Percentiles rank a stretch among this genome's conserved stretches.
Evolutionary conservation across 805 yeast genomes (phyloP).

Genomic region (Yarrowia alimentaria): DNA sequence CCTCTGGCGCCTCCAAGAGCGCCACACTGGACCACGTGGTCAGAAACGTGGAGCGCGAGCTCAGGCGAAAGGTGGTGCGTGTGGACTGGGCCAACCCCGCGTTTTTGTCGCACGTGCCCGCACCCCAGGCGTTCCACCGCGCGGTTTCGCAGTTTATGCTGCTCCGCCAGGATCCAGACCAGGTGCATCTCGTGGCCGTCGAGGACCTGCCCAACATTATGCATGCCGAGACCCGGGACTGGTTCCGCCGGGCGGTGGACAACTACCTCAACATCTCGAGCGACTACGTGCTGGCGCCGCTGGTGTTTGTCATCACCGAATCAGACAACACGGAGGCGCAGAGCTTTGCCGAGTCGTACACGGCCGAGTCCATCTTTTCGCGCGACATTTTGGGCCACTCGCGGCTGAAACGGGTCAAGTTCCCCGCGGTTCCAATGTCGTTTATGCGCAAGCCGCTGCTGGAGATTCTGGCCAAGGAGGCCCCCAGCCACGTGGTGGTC

Average conservation of each 20-base stretch:
- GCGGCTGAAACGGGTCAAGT: neutral
- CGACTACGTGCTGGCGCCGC: neutral
- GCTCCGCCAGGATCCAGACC: slow-evolving; percentile 11
- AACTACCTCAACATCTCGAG: slow-evolving; percentile 1
- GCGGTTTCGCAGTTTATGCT: slow-evolving; percentile 17
- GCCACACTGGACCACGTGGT: slow-evolving; percentile 7
- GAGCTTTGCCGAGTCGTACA: slow-evolving; percentile 11
- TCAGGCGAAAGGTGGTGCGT: neutral
- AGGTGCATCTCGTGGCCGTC: neutral
- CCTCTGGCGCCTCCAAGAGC: slow-evolving; percentile 12
- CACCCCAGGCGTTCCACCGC: slow-evolving; percentile 1
- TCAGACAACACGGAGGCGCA: slow-evolving; percentile 6
- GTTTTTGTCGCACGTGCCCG: neutral
- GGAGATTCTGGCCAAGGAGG: slow-evolving; percentile 7
- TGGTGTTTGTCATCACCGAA: slow-evolving; percentile 18
- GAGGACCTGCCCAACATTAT: slow-evolving; percentile 21
- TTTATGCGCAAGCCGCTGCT: neutral
- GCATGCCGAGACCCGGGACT: slow-evolving; percentile 1
- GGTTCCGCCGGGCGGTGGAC: slow-evolving; percentile 6
- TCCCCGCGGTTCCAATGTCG: slow-evolving; percentile 2
- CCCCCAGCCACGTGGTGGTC: slow-evolving; percentile 3
- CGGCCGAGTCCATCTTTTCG: slow-evolving; percentile 18
- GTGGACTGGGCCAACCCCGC: slow-evolving; percentile 17
- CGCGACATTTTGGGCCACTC: slow-evolving; percentile 6
- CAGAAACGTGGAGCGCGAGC: neutral